Percentiles rank a stretch among this genome's conserved stretches.
phyloP scores from a whole-genome alignment of 306 rosid genomes.

The Argentina anserina region DNA sequence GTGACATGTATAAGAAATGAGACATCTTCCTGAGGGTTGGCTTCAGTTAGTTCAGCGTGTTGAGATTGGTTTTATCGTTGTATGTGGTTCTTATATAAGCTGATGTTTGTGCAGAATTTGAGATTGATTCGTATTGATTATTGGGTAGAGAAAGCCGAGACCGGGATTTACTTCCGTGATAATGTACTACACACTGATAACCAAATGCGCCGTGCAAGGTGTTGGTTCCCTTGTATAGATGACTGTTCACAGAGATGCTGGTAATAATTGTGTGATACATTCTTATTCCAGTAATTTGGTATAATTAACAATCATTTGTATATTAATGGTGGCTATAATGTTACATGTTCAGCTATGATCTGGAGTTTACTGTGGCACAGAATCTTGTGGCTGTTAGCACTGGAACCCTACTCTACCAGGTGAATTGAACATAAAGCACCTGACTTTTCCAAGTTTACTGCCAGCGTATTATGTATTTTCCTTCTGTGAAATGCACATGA shows the following conservation, averaged over 20 bases:
- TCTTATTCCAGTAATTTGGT: neutral
- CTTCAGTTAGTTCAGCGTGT: neutral
- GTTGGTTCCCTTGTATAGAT: slow-evolving; percentile 97
- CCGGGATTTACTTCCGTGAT: slow-evolving; percentile 63
- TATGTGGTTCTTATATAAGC: slow-evolving; percentile 64
- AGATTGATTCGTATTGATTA: slow-evolving; percentile 79
- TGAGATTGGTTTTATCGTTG: slow-evolving; percentile 44
- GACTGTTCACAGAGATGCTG: slow-evolving; percentile 84
- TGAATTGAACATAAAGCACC: slow-evolving; percentile 27
- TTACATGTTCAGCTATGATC: slow-evolving; percentile 67
- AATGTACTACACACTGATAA: slow-evolving; percentile 70
- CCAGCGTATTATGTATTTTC: slow-evolving; percentile 14
- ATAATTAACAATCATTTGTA: neutral
- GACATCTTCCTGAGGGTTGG: neutral
- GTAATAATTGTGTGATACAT: slow-evolving; percentile 35
- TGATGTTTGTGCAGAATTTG: slow-evolving; percentile 85
- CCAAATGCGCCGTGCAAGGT: slow-evolving; percentile 88
- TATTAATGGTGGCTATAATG: slow-evolving; percentile 19
- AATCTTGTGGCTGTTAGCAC: slow-evolving; percentile 86
- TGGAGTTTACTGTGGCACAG: slow-evolving; percentile 91
- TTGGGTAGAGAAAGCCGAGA: slow-evolving; percentile 83
- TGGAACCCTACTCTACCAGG: slow-evolving; percentile 90
- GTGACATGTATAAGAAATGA: neutral
- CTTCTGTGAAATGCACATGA: slow-evolving; percentile 15
- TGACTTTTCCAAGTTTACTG: slow-evolving; percentile 8